Base-by-base conservation (phyloP, 1,139 yeast genomes). In the Lodderomyces margitis region DNA sequence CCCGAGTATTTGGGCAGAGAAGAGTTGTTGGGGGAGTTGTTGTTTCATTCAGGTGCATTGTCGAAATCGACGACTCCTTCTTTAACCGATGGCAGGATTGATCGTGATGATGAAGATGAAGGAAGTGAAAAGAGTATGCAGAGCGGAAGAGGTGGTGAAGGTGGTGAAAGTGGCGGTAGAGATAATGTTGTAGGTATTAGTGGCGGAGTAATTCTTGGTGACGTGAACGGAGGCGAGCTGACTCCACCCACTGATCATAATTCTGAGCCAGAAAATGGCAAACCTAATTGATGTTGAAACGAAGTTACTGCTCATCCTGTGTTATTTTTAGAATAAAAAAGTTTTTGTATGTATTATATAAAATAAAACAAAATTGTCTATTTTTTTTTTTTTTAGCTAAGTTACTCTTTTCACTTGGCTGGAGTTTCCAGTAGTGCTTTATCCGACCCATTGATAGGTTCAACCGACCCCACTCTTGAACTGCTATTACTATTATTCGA, bases 401-500 rank as follows among this genome's bases (percentile, higher is more conserved):
- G n/a, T 23, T 10, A 10, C 11, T n/a, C 9, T 27, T 9, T 27
- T 27, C 10, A 27, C 16, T 27, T 27, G 3, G 24, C 35, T 20
- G 16, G 30, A 11, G 23, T 5, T 33, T 43, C 40, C 15, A 16
- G 11, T 10, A 32, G 8, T 20, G 33, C 41, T 27, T 43, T 41
- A 5, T 45, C 46, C 14, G 50, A 48, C 35, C 43, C 48, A 7
- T 42, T 36, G 8, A 40, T 43, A 3, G 72, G 72, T 43, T 68
- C 74, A 3, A 57, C 57, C 1, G 72, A 66, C 2, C 65, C 68
- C 8, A 58, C 54, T 38, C 75, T 54, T 1, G 73, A 58, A 35
- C 66, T 61, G 21, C 54, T 46, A 44, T 55, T 61, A 11, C 30
- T 21, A 12, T 12, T 14, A 25, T 25, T 28, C 12, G 25, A 30